Base-by-base conservation (phyloP, 805 yeast species). In the Candida krabiensis region DNA sequence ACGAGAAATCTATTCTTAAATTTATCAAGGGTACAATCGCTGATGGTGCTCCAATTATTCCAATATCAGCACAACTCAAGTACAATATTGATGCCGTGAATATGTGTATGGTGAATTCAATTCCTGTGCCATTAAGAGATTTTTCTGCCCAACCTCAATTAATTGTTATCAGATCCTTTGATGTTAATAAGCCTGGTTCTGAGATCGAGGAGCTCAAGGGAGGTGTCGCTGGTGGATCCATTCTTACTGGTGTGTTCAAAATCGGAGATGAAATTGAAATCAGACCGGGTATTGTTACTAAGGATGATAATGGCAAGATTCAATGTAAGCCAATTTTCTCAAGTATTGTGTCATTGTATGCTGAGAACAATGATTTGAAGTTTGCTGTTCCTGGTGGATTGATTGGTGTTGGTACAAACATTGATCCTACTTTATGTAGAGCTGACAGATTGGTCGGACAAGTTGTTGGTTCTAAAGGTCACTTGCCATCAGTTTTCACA, bases 381-480 rank as follows among this genome's bases (percentile, higher is more conserved):
- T 93, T 91, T 59, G 99, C 99, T 42, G 99, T 93, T 57, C 99
- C 99, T 32, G 99, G 99, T 82, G 99, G 99, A 49, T 79, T 93
- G 63, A 95, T 93, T 58, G 99, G 99, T 80, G 97, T 93, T 41
- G 99, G 99, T 72, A 93, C 99, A 35, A 88, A 87, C 69, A 95
- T 93, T 52, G 99, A 93, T 69, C 99, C 99, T 41, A 93, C 99
- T 2, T 73, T 93, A 58, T 93, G 99, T 76, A 86, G 99, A 73
- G 99, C 98, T 45, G 99, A 93, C 71, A 87, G 99, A 73, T 77
- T 93, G 58, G 97, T 95, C 40, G 99, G 99, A 56, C 99, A 93
- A 72, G 99, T 93, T 46, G 95, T 95, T 44, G 99, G 99, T 61
- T 90, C 97, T 44, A 90, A 83, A 66, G 97, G 96, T 51, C 83